Evolutionary conservation across 345 rosid species (phyloP), one percentile per base, ranked within the genome.

Genomic region (Bretschneidera sinensis): DNA sequence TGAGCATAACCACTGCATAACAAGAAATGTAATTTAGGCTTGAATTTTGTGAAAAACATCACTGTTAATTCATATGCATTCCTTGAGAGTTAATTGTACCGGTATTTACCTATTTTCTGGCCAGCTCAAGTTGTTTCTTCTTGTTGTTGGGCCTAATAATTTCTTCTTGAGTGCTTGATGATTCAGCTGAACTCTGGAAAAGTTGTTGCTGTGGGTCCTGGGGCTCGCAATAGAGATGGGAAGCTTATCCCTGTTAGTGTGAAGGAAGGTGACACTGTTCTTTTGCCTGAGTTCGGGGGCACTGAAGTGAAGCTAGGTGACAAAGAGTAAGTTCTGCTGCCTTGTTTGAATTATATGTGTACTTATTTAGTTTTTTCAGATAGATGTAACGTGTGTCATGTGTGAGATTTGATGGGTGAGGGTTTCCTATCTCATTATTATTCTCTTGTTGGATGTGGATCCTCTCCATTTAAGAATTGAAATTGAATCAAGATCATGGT

Each of bases 181-280:
- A 43, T 70, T 24, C 81, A 90, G 95, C 73, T 90, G 71, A 90
- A 82, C 61, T 82, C 95, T 1, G 88, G 90, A 23, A 90, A 75
- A 56, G 97, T 90, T 39, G 69, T 90, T 8, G 79, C 97, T 0
- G 92, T 82, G 55, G 95, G 97, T 17, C 95, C 90, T 7, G 97
- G 95, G 22, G 65, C 79, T 31, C 78, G 78, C 25, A 81, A 66
- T 63, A 68, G 79, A 60, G 80, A 86, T 51, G 92, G 91, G 54
- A 83, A 87, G 45, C 68, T 59, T 17, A 79, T 85, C 56, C 91
- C 91, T 9, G 75, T 84, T 17, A 68, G 66, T 49, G 79, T 87
- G 43, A 85, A 87, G 81, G 92, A 90, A 84, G 97, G 92, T 10
- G 96, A 87, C 57, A 81, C 73, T 1, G 96, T 91, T 35, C 91